Evolutionary conservation across 1,284 basidiomycete genomes (phyloP).

Genomic region (Irpex rosettiformis): DNA sequence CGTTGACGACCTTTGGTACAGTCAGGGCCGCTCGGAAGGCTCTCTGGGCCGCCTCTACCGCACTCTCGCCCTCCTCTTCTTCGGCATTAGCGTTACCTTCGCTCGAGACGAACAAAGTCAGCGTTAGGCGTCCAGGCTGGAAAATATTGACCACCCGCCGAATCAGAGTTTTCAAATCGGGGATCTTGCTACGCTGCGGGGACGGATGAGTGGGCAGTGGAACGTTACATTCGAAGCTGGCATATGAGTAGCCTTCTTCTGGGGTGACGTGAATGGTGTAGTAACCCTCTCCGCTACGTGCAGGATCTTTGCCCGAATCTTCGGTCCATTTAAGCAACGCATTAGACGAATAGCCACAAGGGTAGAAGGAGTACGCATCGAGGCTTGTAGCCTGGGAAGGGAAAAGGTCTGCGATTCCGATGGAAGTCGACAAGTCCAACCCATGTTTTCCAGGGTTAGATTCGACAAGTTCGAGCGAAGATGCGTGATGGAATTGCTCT

Average conservation of each 20-base stretch:
- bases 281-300: conserved; percentile 72
- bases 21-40: conserved; percentile 64
- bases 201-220: conserved; percentile 52
- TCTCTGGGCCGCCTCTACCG: conserved; percentile 64
- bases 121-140: conserved; percentile 81
- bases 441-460: conserved; percentile 62
- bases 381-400: conserved; percentile 75
- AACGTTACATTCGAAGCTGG: conserved; percentile 98
- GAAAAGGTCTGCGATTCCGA: conserved; percentile 88
- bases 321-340: conserved; percentile 73
- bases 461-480: conserved; percentile 27
- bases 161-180: conserved; percentile 79
- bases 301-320: conserved; percentile 22
- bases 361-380: conserved; percentile 93
- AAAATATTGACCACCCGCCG: conserved; percentile 91
- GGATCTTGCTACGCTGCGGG: conserved; percentile 43
- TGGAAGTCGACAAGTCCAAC: conserved; percentile 59
- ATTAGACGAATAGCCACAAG: conserved; percentile 97
- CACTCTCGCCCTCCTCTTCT: conserved; percentile 47
- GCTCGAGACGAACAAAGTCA: conserved; percentile 91
- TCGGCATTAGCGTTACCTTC: conserved; percentile 47
- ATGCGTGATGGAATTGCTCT: conserved; percentile 71
- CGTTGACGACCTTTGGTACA: conserved; percentile 14
- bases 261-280: conserved; percentile 99
- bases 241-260: conserved; percentile 96